A percentile compares a stretch with the other conserved stretches of the same genome.
These are phyloP conservation scores for Parathielavia hyrcaniae DNA, from an alignment of 495 filamentous ascomycete species.

Conservation along the genomic window DNA sequence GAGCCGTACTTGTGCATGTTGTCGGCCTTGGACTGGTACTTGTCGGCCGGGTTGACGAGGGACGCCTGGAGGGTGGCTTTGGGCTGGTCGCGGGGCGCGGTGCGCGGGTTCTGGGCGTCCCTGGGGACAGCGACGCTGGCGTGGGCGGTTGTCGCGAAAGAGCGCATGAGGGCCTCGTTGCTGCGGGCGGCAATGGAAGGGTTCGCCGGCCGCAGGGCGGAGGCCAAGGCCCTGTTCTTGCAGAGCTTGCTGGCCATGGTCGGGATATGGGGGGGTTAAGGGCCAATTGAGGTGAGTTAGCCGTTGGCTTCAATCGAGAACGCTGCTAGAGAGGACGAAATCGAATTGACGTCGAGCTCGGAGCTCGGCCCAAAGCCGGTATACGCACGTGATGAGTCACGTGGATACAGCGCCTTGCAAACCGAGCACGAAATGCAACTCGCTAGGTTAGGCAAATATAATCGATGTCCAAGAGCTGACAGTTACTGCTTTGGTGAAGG, in stretches of 20 bases:
- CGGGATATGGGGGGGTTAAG: slow-evolving; percentile 32
- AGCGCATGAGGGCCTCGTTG: slow-evolving; percentile 36
- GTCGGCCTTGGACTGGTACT: slow-evolving; percentile 77
- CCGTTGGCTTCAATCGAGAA: slow-evolving; percentile 23
- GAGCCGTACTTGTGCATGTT: slow-evolving; percentile 87
- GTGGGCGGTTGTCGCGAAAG: slow-evolving; percentile 48
- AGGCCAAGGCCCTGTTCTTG: slow-evolving; percentile 55
- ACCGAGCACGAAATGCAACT: too few species aligned
- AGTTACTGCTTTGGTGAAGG: too few species aligned
- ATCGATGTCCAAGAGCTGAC: too few species aligned
- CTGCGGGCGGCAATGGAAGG: slow-evolving; percentile 29
- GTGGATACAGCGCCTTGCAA: slow-evolving; percentile 1
- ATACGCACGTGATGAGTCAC: slow-evolving; percentile 10
- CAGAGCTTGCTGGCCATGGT: slow-evolving; percentile 63
- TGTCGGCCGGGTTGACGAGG: slow-evolving; percentile 87
- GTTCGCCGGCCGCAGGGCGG: slow-evolving; percentile 52
- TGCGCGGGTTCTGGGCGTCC: slow-evolving; percentile 62
- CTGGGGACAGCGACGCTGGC: slow-evolving; percentile 47
- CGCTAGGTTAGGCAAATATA: too few species aligned
- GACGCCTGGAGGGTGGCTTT: slow-evolving; percentile 60
- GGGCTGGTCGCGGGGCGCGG: slow-evolving; percentile 48
- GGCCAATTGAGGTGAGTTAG: slow-evolving; percentile 41
- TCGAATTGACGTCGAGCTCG: slow-evolving; percentile 29
- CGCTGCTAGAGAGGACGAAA: slow-evolving; percentile 13
- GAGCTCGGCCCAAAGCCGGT: slow-evolving; percentile 15